phyloP scores from a whole-genome alignment of 2,329 filamentous ascomycete genomes.

The Sphaceloma murrayae region DNA sequence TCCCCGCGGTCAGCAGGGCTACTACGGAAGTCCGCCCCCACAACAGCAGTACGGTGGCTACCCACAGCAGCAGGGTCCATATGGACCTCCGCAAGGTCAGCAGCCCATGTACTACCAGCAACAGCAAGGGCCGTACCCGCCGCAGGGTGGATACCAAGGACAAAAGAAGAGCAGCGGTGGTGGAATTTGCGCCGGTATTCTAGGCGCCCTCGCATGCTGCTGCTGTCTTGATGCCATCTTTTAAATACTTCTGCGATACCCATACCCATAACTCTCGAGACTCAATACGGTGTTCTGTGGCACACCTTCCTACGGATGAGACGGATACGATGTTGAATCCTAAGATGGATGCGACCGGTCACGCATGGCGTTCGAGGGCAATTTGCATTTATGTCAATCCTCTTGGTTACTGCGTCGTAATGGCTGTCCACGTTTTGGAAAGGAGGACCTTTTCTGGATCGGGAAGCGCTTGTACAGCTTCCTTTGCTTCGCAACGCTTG shows the following conservation, averaged over 20 bases:
- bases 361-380: too few species aligned
- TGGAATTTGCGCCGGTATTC: slow-evolving; percentile 39
- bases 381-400: too few species aligned
- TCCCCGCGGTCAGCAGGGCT: slow-evolving; percentile 14
- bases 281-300: too few species aligned
- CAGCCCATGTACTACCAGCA: slow-evolving; percentile 32
- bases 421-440: too few species aligned
- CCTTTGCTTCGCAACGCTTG: too few species aligned
- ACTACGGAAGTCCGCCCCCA: slow-evolving; percentile 18
- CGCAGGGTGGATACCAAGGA: slow-evolving; percentile 32
- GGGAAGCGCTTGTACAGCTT: too few species aligned
- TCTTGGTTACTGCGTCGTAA: too few species aligned
- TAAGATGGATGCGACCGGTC: too few species aligned
- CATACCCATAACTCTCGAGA: neutral
- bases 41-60: slow-evolving; percentile 17
- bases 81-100: slow-evolving; percentile 19
- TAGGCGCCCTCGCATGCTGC: slow-evolving; percentile 40
- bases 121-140: slow-evolving; percentile 25
- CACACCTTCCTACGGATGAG: too few species aligned
- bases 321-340: too few species aligned
- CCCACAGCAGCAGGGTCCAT: slow-evolving; percentile 17
- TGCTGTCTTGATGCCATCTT: slow-evolving; percentile 40
- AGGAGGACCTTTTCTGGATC: too few species aligned
- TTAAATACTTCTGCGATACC: slow-evolving; percentile 11
- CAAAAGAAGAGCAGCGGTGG: slow-evolving; percentile 27